Conservation (phyloP, 179 eudicot genomes). For the Beta corolliflora region DNA sequence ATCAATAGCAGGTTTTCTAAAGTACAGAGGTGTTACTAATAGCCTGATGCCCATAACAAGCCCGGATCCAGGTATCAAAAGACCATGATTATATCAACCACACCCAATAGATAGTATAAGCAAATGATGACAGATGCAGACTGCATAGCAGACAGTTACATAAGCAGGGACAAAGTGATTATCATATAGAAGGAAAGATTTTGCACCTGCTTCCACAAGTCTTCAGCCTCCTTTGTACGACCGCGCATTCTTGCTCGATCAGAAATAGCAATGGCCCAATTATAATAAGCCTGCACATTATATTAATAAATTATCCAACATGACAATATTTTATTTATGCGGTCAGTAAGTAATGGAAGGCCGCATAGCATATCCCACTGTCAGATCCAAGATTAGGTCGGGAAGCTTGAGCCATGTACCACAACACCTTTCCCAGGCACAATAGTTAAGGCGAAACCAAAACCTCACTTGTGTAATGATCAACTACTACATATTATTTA, state of each 20-base stretch:
- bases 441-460: not conserved
- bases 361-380: not conserved
- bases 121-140: not conserved
- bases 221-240: slow-evolving; percentile 97
- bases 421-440: no score
- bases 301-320: not conserved
- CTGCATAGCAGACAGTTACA: not conserved
- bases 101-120: not conserved
- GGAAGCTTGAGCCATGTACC: no score
- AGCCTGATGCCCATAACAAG: not conserved
- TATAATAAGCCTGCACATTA: slow-evolving; percentile 73
- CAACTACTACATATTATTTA: not conserved
- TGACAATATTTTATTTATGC: not conserved
- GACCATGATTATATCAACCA: not conserved
- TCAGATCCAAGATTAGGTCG: slow-evolving; percentile 2
- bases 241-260: slow-evolving; percentile 99
- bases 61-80: not conserved
- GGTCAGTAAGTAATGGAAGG: not conserved
- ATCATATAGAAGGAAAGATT: slow-evolving; percentile 8
- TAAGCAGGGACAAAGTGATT: not conserved
- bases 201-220: slow-evolving; percentile 88
- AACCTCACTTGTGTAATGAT: not conserved
- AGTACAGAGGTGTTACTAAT: not conserved
- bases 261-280: slow-evolving; percentile 99
- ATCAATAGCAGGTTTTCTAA: not conserved